phyloP scores from a whole-genome alignment of 345 rosid genomes.

The Turritis glabra region DNA sequence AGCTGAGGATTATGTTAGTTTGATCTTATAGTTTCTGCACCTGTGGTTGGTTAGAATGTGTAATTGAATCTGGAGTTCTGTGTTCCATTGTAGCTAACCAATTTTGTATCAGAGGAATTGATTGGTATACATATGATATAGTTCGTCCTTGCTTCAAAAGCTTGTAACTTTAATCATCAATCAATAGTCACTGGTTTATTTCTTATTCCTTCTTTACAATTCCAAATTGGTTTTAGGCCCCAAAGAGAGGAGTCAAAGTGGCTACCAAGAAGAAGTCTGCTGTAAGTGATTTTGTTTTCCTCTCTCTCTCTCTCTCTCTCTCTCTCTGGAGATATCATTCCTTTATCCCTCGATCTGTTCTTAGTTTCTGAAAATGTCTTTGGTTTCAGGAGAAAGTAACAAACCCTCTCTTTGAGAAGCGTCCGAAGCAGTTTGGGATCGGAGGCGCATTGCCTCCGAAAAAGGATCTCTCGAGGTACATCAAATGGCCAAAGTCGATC shows the following conservation, averaged over 20 bases:
- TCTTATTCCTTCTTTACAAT: no score
- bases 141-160: neutral
- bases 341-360: neutral
- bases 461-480: conserved; percentile 67
- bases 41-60: neutral
- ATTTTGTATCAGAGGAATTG: neutral
- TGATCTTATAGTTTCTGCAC: neutral
- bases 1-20: neutral
- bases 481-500: conserved; percentile 68
- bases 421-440: conserved; percentile 79
- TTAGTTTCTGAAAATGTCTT: neutral
- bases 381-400: conserved; percentile 55
- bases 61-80: neutral
- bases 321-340: neutral
- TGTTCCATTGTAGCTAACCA: neutral
- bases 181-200: no score
- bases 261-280: conserved; percentile 31
- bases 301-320: no score
- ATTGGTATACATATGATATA: no score
- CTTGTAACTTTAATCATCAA: neutral
- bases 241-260: conserved; percentile 34
- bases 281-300: neutral
- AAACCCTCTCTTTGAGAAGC: conserved; percentile 70
- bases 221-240: conserved; percentile 26
- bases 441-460: conserved; percentile 84